These are phyloP conservation scores for Xylaria multiplex DNA, from an alignment of 2,329 filamentous ascomycete species.

Conservation along the genomic window DNA sequence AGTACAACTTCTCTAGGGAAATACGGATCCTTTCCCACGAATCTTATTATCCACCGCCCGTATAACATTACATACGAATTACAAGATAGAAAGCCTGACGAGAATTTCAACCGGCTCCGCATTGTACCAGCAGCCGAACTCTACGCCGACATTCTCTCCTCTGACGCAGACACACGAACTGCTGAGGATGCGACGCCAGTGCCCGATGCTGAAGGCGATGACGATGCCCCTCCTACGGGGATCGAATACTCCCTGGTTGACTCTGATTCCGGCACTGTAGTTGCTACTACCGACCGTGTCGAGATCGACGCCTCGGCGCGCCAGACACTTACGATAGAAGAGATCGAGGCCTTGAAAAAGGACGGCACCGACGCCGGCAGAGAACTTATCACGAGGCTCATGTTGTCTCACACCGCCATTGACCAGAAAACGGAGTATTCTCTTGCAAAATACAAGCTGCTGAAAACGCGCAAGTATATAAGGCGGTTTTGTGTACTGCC, in stretches of 20 bases:
- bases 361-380: slow-evolving; percentile 82
- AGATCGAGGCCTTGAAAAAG: slow-evolving; percentile 78
- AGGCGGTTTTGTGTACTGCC: slow-evolving; percentile 87
- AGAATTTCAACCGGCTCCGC: slow-evolving; percentile 75
- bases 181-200: slow-evolving; percentile 53
- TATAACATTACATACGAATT: slow-evolving; percentile 94
- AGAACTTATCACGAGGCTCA: slow-evolving; percentile 91
- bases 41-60: slow-evolving; percentile 89
- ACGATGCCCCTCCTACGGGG: slow-evolving; percentile 55
- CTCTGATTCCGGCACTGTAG: slow-evolving; percentile 58
- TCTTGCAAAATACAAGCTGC: slow-evolving; percentile 92
- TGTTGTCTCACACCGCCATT: slow-evolving; percentile 87
- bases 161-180: slow-evolving; percentile 51
- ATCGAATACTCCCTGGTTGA: slow-evolving; percentile 60
- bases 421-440: slow-evolving; percentile 96
- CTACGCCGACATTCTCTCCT: slow-evolving; percentile 77
- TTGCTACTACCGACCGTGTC: slow-evolving; percentile 67
- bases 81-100: slow-evolving; percentile 73
- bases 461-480: slow-evolving; percentile 94
- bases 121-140: slow-evolving; percentile 84
- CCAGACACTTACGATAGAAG: slow-evolving; percentile 81
- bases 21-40: slow-evolving; percentile 89
- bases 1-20: slow-evolving; percentile 91
- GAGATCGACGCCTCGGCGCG: slow-evolving; percentile 70
- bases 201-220: slow-evolving; percentile 51